Base-by-base conservation (phyloP, 129 eudicot genomes). In the Erigeron canadensis region DNA sequence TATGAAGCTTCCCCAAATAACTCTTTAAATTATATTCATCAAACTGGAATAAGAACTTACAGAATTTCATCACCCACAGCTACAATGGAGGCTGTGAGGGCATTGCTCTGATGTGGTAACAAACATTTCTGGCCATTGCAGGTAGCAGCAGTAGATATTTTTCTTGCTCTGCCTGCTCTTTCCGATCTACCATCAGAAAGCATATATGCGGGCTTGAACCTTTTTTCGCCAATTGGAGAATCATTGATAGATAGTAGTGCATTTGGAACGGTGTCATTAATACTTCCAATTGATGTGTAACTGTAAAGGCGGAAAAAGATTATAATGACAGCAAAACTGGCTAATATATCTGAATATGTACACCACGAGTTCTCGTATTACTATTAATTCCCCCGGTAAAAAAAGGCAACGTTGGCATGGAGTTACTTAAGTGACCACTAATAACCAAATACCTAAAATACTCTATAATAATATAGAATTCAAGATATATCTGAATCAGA, bases 51-150 rank as follows among this genome's bases (percentile, higher is more conserved):
- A 65, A 60, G 38, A 75, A 82, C 98, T 84, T 88, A 94, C 98
- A 94, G 84, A 77, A 94, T 84, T 86, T 94, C 96, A 82, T 94
- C 98, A 53, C 97, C 96, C 45, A 94, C 97, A 22, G 91, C 93
- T 74, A 94, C 81, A 69, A 94, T 73, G 11, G 98, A 89, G 63
- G 97, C 98, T 34, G 95, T 87, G 47, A 70, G 82, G 66, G 77
- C 70, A 64, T 75, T 56, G 23, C 53, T 82, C 48, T 28, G 70
- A 67, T 43, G 72, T 37, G 73, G 55, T 68, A 66, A 83, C 69
- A 37, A 77, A 47, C 72, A 41, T 76, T 82, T 75, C 69, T 80
- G 46, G 76, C 95, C 98, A 76, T 94, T 89, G 69, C 85, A 83
- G 61, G 65, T 59, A 15, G 73, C 83, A 38, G 80, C 72, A 16